Percentiles rank a stretch among this genome's conserved stretches.
Conservation (phyloP, 192 early-diverging fungal species). For the Allomyces macrogynus region DNA sequence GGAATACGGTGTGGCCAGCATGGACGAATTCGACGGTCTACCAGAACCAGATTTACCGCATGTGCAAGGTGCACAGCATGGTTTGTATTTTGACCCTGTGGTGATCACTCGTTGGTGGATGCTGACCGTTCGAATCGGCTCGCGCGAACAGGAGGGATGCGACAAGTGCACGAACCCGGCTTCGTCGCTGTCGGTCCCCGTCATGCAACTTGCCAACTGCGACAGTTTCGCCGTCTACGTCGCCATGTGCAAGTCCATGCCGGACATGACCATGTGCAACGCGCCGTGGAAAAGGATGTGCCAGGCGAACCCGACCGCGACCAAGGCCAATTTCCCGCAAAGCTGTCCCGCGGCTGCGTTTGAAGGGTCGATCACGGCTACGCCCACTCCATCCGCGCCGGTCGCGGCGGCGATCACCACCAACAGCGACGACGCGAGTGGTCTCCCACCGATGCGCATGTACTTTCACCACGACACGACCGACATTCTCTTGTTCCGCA, state of each 20-base stretch:
- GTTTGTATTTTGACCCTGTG: too few species aligned
- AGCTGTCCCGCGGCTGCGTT: background rate
- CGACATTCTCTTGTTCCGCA: constrained; percentile 42
- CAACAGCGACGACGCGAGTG: constrained; percentile 1
- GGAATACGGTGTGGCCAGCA: too few species aligned
- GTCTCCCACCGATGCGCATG: constrained; percentile 35
- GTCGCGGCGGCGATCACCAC: background rate
- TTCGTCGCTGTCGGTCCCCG: too few species aligned
- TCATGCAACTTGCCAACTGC: constrained; percentile 12
- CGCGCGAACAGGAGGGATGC: too few species aligned
- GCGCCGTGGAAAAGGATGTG: constrained; percentile 24
- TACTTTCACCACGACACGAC: constrained; percentile 36
- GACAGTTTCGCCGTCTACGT: constrained; percentile 30
- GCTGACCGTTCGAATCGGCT: too few species aligned
- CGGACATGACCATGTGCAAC: constrained; percentile 33
- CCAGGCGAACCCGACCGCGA: constrained; percentile 8
- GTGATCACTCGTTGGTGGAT: too few species aligned
- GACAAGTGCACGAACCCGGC: too few species aligned
- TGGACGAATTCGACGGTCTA: too few species aligned
- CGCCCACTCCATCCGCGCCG: too few species aligned
- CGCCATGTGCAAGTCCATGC: constrained; percentile 37
- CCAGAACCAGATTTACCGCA: too few species aligned
- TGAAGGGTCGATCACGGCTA: too few species aligned
- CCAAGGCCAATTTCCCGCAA: background rate
- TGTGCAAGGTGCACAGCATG: too few species aligned